These are phyloP conservation scores for Chrysopogon serrulatus DNA, from an alignment of 176 grass and related monocot genomes.

Conservation along the genomic window DNA sequence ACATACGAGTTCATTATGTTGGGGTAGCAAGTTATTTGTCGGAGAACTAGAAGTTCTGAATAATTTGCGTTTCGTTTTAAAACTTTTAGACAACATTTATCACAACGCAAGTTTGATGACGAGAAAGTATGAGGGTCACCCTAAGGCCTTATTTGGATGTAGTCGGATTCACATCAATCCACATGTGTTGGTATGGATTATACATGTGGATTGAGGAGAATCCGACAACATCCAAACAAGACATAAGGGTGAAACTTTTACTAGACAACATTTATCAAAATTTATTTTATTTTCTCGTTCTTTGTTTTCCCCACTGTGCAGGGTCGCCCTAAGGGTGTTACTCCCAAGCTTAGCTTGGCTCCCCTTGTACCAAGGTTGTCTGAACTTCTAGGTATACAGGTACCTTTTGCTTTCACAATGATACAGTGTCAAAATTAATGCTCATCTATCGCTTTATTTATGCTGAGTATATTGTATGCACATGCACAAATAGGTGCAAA, in stretches of 20 bases:
- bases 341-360: conserved; percentile 41
- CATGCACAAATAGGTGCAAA: conserved; percentile 30
- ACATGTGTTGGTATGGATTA: no score
- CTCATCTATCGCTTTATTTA: not conserved
- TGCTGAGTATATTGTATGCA: not conserved
- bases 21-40: not conserved
- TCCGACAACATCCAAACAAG: no score
- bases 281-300: not conserved
- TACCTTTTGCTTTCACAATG: not conserved
- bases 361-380: conserved; percentile 53
- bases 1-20: no score
- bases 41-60: not conserved
- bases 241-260: not conserved
- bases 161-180: no score
- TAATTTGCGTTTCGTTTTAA: not conserved
- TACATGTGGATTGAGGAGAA: no score
- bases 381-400: conserved; percentile 46
- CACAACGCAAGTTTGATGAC: not conserved
- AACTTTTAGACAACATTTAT: not conserved
- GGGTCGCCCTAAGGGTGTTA: conserved; percentile 44
- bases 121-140: not conserved
- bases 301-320: not conserved
- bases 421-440: not conserved
- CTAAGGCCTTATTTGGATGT: no score
- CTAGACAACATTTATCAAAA: not conserved